phyloP scores from a whole-genome alignment of 2,329 filamentous ascomycete genomes.

The Zymoseptoria passerinii region DNA sequence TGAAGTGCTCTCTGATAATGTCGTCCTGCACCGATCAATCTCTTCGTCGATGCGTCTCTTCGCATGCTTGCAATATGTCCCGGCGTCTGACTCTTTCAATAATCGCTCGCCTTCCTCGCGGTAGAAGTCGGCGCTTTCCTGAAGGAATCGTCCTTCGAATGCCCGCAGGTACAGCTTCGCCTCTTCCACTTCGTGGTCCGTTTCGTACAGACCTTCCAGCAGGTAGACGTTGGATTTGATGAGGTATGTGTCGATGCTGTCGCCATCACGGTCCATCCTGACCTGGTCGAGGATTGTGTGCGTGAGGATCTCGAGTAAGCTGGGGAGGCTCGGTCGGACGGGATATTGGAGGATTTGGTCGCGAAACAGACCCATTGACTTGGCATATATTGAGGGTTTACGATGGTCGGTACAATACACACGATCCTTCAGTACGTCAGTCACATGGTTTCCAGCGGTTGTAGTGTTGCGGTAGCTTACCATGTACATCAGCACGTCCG shows the following conservation, averaged over 20 bases:
- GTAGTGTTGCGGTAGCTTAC: constrained; percentile 33
- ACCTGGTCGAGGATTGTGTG: constrained; percentile 83
- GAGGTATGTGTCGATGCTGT: constrained; percentile 74
- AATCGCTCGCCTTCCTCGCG: constrained; percentile 63
- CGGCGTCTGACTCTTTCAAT: constrained; percentile 69
- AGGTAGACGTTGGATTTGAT: constrained; percentile 80
- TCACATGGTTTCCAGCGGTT: constrained; percentile 14
- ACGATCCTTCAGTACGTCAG: constrained; percentile 52
- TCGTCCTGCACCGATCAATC: constrained; percentile 71
- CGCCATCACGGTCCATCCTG: constrained; percentile 82
- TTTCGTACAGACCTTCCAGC: constrained; percentile 82
- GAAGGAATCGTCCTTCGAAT: constrained; percentile 73
- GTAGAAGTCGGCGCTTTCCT: constrained; percentile 67
- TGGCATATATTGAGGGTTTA: constrained; percentile 70
- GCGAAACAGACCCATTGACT: constrained; percentile 79
- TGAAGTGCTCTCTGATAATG: constrained; percentile 64
- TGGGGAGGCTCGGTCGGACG: constrained; percentile 39
- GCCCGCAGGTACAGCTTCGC: constrained; percentile 74
- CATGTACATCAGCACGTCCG: constrained; percentile 91
- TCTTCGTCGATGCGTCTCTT: constrained; percentile 71
- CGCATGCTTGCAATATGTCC: constrained; percentile 71
- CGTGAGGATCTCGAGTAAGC: constrained; percentile 68
- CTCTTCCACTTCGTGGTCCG: constrained; percentile 64
- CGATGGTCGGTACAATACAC: constrained; percentile 67
- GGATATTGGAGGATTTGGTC: constrained; percentile 68